Percentiles rank a stretch among this genome's conserved stretches.
phyloP scores from a whole-genome alignment of 140 eudicot genomes.

The Ambrosia hybrid region DNA sequence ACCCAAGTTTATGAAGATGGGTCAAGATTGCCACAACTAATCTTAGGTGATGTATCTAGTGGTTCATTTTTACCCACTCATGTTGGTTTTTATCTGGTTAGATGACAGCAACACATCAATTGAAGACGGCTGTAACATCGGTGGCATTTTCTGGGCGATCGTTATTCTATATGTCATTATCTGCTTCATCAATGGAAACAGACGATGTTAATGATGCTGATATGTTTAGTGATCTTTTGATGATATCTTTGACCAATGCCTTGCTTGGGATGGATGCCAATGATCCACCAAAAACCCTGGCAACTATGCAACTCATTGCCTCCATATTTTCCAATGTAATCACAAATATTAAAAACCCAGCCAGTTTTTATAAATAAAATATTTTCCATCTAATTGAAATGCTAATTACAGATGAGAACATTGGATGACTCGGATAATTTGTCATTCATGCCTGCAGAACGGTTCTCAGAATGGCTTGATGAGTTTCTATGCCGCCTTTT shows the following conservation, averaged over 20 bases:
- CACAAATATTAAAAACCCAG: not conserved
- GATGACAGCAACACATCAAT: conserved; percentile 99
- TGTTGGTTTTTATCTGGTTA: conserved; percentile 37
- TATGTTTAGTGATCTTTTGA: conserved; percentile 68
- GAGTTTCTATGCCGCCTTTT: conserved; percentile 88
- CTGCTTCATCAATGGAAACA: conserved; percentile 46
- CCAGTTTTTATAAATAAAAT: not conserved
- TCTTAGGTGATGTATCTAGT: not conserved
- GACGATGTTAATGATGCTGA: conserved; percentile 43
- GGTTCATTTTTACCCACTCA: conserved; percentile 16
- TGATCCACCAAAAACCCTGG: conserved; percentile 98
- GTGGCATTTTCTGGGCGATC: conserved; percentile 92
- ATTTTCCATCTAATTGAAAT: not conserved
- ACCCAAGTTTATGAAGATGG: not conserved
- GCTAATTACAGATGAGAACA: conserved; percentile 64
- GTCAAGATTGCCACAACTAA: conserved; percentile 5
- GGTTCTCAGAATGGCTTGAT: conserved; percentile 98
- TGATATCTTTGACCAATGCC: conserved; percentile 86
- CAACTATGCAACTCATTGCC: conserved; percentile 95
- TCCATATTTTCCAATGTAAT: conserved; percentile 93
- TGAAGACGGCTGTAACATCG: conserved; percentile 92
- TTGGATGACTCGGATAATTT: conserved; percentile 62
- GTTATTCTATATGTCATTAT: conserved; percentile 56
- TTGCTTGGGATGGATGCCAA: conserved; percentile 99
- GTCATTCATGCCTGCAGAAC: conserved; percentile 56